Percentiles rank a stretch among this genome's conserved stretches.
These are phyloP conservation scores for Mucor saturninus DNA, from an alignment of 371 early-diverging fungal species.

Conservation along the genomic window DNA sequence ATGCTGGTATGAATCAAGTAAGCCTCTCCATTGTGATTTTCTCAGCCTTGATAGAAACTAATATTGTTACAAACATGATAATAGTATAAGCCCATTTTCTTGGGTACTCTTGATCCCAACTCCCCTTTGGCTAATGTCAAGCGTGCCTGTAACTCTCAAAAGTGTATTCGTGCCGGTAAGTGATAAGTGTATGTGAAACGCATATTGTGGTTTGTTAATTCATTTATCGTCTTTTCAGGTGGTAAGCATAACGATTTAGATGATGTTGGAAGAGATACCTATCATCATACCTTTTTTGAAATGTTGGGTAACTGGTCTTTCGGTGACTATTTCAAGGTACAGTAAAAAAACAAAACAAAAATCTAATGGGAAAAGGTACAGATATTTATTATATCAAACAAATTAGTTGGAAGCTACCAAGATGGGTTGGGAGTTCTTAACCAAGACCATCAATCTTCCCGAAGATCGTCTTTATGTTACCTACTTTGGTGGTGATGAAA, in stretches of 20 bases:
- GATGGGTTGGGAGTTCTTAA: constrained; percentile 96
- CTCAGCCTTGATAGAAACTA: background rate
- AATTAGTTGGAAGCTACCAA: constrained; percentile 63
- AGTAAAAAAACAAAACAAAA: too few relatives aligned
- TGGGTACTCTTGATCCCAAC: constrained; percentile 93
- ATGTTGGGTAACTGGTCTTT: constrained; percentile 99
- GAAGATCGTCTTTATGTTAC: constrained; percentile 96
- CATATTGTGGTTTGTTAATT: background rate
- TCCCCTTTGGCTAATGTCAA: constrained; percentile 89
- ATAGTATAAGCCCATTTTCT: constrained; percentile 98
- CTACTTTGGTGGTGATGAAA: constrained; percentile 96
- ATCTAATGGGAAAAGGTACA: background rate
- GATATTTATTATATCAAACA: background rate
- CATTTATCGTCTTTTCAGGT: constrained; percentile 58
- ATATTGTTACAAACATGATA: background rate
- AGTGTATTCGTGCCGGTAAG: constrained; percentile 98
- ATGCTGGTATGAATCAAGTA: constrained; percentile 99
- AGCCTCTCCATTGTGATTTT: background rate
- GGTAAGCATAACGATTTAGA: constrained; percentile 99
- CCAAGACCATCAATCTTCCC: constrained; percentile 86
- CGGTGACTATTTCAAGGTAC: constrained; percentile 99
- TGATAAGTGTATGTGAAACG: background rate
- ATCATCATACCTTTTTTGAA: constrained; percentile 99
- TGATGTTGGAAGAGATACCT: constrained; percentile 99
- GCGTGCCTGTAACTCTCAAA: constrained; percentile 97